Percentiles rank a stretch among this genome's conserved stretches.
These are phyloP conservation scores for Fusarium sp. DNA, from an alignment of 2,329 filamentous ascomycete genomes.

Conservation along the genomic window DNA sequence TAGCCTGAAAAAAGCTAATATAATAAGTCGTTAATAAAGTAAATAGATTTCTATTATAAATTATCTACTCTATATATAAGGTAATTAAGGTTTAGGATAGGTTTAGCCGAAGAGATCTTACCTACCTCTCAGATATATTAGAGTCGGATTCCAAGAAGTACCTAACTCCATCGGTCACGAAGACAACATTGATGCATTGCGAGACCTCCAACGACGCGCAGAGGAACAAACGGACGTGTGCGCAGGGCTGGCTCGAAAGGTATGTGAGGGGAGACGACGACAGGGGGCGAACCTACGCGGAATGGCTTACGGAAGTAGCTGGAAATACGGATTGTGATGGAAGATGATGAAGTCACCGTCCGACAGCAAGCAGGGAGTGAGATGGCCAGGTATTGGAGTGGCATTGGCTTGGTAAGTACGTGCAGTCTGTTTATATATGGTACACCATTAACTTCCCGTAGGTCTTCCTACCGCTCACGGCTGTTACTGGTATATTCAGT, in stretches of 20 bases:
- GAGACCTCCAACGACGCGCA: not conserved
- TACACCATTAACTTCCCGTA: accelerated
- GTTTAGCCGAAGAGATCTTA: not conserved
- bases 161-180: not conserved
- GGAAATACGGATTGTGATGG: constrained; percentile 2
- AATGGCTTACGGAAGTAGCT: not conserved
- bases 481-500: not conserved
- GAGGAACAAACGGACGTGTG: constrained; percentile 8
- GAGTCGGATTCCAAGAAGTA: not conserved
- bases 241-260: not conserved
- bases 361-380: not conserved
- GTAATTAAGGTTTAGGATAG: not conserved
- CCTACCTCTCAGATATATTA: not conserved
- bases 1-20: too few species aligned
- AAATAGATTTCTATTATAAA: not conserved
- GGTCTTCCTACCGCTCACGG: not conserved
- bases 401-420: not conserved
- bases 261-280: not conserved
- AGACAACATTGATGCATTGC: not conserved
- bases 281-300: accelerated
- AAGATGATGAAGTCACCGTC: not conserved
- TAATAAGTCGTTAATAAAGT: constrained; percentile 4
- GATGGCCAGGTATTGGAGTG: not conserved
- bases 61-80: not conserved
- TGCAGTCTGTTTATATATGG: accelerated